These are phyloP conservation scores for Fusarium clavum DNA, from an alignment of 2,329 filamentous ascomycete genomes.

Conservation along the genomic window DNA sequence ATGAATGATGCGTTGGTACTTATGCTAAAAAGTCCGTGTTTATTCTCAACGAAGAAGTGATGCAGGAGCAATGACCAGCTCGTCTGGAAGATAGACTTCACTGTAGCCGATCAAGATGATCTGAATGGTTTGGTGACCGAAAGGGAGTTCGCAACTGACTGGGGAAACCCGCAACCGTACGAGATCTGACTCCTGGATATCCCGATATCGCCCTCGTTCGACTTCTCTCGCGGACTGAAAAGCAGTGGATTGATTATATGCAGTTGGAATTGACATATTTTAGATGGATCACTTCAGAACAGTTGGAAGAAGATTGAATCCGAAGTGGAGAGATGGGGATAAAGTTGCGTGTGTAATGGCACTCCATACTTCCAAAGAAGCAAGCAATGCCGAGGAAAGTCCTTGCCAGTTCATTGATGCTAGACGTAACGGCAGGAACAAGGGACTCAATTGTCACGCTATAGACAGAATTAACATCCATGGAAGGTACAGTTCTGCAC, in stretches of 20 bases:
- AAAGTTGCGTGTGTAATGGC: background rate
- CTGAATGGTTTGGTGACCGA: background rate
- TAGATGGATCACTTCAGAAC: constrained; percentile 20
- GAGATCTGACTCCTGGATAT: constrained; percentile 1
- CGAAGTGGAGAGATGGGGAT: constrained; percentile 6
- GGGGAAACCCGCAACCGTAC: background rate
- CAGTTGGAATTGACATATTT: constrained; percentile 20
- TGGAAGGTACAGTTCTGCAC: constrained; percentile 5
- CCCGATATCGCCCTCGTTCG: constrained; percentile 16
- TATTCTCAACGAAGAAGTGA: background rate
- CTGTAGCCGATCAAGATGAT: constrained; percentile 2
- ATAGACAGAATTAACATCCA: background rate
- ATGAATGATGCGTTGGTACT: background rate
- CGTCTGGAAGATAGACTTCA: constrained; percentile 3
- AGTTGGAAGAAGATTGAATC: constrained; percentile 5
- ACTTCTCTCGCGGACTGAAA: constrained; percentile 7
- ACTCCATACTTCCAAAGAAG: constrained; percentile 8
- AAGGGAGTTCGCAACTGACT: constrained; percentile 1
- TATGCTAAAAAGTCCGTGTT: background rate
- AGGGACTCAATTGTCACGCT: constrained; percentile 16
- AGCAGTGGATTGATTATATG: constrained; percentile 1
- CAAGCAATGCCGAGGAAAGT: constrained; percentile 32
- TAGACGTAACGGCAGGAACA: constrained; percentile 13
- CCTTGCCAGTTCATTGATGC: constrained; percentile 6
- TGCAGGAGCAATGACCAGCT: background rate